Conservation (phyloP, 495 filamentous ascomycete genomes). For the Lentithecium fluviatile region DNA sequence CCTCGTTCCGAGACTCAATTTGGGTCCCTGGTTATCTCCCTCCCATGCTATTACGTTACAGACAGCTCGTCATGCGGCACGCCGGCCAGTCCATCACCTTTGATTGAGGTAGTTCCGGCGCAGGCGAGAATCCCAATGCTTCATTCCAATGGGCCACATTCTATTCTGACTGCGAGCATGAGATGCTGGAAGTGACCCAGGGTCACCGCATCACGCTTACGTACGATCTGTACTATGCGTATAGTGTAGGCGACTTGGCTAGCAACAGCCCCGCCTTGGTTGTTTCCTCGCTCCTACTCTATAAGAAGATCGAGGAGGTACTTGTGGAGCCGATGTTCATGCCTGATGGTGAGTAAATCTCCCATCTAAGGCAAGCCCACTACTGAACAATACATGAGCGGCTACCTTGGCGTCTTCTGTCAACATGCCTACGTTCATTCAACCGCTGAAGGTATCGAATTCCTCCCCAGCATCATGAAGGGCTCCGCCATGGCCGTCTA, state of each 20-base stretch:
- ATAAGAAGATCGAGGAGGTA: slow-evolving; percentile 8
- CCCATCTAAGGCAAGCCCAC: not conserved
- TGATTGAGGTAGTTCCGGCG: slow-evolving; percentile 44
- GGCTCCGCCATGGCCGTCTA: slow-evolving; percentile 28
- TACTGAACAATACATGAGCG: slow-evolving; percentile 5
- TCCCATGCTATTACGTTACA: slow-evolving; percentile 51
- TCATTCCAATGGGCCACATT: slow-evolving; percentile 60
- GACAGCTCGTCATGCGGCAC: slow-evolving; percentile 45
- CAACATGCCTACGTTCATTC: slow-evolving; percentile 27
- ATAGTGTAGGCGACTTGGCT: slow-evolving; percentile 23
- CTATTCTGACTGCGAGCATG: slow-evolving; percentile 62
- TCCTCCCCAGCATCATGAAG: slow-evolving; percentile 15
- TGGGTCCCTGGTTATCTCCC: slow-evolving; percentile 56
- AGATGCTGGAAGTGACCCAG: slow-evolving; percentile 53
- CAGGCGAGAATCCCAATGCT: not conserved
- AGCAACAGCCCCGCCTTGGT: slow-evolving; percentile 16
- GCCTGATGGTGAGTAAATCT: slow-evolving; percentile 3
- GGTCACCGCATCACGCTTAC: slow-evolving; percentile 59
- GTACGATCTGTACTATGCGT: slow-evolving; percentile 54
- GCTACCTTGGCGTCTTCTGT: slow-evolving; percentile 22
- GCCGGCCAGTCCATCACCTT: slow-evolving; percentile 40
- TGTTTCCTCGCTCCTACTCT: slow-evolving; percentile 3
- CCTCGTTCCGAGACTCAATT: slow-evolving; percentile 51
- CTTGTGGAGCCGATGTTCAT: slow-evolving; percentile 2
- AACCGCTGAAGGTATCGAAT: not conserved